Evolutionary conservation across 495 filamentous ascomycete species (phyloP), one percentile per base, ranked within the genome.

Genomic region (Aspergillus nidulans): DNA sequence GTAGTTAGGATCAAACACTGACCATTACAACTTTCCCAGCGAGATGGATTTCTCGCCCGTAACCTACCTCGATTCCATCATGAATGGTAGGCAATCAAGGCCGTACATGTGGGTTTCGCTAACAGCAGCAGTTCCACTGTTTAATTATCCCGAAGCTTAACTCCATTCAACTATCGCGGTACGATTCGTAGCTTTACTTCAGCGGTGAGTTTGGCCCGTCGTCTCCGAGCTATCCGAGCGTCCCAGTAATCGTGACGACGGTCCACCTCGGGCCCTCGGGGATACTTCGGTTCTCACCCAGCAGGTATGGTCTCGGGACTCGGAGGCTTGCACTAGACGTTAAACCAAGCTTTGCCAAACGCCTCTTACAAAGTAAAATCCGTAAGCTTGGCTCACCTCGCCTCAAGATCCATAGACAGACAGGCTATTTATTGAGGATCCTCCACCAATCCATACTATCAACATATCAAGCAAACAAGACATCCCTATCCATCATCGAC

Each of bases 11-110:
- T 6, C 30, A 34, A 34, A 2, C 3, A 56, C 18, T 20, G 9
- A 25, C 5, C 21, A 4, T 16, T 19, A 20, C 16, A 60, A 45
- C 12, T 51, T 50, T 25, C 26, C 48, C 19, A 52, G 64, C 43
- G 52, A 55, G 6, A 34, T 63, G 10, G 58, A 61, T 25, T 60
- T 64, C 8, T 72, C 69, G 2, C 70, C 70, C 4, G 52, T 66
- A 12, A 58, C 68, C 4, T 73, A 69, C 26, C 57, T 73, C 4
- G 70, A 73, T 25, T 68, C 65, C 4, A 71, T 73, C 7, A 73
- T 73, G 70, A 73, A 73, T 25, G 66, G 68, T 68, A 59, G 6
- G 63, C 47, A 34, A 2, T 4, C 2, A 20, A 12, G 18, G 0
- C 23, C 8, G 3, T 48, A 8, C 13, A 18, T 10, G 16, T 20